These are phyloP conservation scores for Paraphaeosphaeria minitans DNA, from an alignment of 2,329 filamentous ascomycete genomes.

Conservation along the genomic window DNA sequence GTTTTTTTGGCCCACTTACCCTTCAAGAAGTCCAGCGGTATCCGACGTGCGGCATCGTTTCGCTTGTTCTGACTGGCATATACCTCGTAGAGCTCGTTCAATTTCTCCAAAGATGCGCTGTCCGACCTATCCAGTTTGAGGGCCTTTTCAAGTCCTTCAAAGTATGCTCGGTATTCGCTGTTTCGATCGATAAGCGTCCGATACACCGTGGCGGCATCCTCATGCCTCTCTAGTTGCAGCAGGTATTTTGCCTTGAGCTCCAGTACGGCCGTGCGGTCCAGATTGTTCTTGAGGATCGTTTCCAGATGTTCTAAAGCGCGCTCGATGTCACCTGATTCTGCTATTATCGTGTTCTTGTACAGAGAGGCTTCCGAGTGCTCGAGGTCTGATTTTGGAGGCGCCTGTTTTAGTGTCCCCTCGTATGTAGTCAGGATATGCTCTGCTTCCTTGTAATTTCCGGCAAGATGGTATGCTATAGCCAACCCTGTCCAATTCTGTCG, in stretches of 20 bases:
- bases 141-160: conserved; percentile 73
- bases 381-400: conserved; percentile 76
- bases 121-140: conserved; percentile 69
- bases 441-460: conserved; percentile 82
- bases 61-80: conserved; percentile 82
- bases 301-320: conserved; percentile 87
- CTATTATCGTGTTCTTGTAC: conserved; percentile 95
- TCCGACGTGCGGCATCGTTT: conserved; percentile 80
- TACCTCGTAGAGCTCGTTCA: conserved; percentile 79
- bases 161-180: conserved; percentile 85
- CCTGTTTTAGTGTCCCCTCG: conserved; percentile 87
- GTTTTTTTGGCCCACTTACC: conserved; percentile 52
- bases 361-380: conserved; percentile 93
- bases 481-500: conserved; percentile 98
- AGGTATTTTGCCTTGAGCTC: conserved; percentile 87
- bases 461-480: conserved; percentile 88
- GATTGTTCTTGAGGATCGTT: conserved; percentile 72
- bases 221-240: conserved; percentile 73
- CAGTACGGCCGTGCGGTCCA: conserved; percentile 84
- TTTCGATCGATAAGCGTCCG: conserved; percentile 82
- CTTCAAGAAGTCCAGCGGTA: conserved; percentile 87
- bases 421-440: conserved; percentile 91
- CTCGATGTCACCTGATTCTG: conserved; percentile 81
- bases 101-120: conserved; percentile 66
- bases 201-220: conserved; percentile 83